Evolutionary conservation across 129 eudicot species (phyloP).

Genomic region (Deinandra increscens): DNA sequence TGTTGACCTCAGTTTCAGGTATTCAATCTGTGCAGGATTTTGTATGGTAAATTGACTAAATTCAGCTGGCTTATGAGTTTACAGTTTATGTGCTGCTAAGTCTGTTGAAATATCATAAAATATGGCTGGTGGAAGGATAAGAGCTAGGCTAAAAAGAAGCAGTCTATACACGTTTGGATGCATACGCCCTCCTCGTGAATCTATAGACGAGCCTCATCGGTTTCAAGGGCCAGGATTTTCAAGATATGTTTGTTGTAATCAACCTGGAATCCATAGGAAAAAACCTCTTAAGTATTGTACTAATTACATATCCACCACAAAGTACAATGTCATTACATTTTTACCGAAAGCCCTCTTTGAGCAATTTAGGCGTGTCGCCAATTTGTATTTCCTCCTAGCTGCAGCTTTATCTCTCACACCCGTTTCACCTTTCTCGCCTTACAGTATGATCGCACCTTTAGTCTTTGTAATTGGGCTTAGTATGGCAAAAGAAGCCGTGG

Average conservation of each 20-base stretch:
- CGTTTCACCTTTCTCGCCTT: conserved; percentile 41
- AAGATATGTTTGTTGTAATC: conserved; percentile 40
- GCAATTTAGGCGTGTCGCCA: conserved; percentile 52
- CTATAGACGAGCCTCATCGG: conserved; percentile 31
- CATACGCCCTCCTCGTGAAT: conserved; percentile 34
- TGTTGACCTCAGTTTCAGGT: not conserved
- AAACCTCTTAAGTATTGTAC: conserved; percentile 38
- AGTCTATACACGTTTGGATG: conserved; percentile 49
- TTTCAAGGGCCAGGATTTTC: conserved; percentile 46
- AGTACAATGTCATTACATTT: conserved; percentile 43
- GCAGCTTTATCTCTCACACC: conserved; percentile 40
- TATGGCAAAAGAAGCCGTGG: conserved; percentile 46
- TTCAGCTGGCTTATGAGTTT: too few species aligned
- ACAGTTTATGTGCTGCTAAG: not conserved
- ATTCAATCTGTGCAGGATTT: conserved; percentile 23
- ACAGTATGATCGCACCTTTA: conserved; percentile 48
- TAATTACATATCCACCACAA: conserved; percentile 46
- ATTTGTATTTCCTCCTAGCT: conserved; percentile 44
- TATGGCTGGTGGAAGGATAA: conserved; percentile 45
- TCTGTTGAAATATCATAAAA: not conserved
- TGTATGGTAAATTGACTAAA: conserved; percentile 12
- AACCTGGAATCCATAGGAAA: conserved; percentile 39
- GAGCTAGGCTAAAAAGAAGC: conserved; percentile 47
- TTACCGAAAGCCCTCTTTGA: conserved; percentile 48
- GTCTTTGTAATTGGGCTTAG: conserved; percentile 47